These are phyloP conservation scores for Oryza glaberrima DNA, from an alignment of 176 grass and related monocot genomes.

Conservation along the genomic window DNA sequence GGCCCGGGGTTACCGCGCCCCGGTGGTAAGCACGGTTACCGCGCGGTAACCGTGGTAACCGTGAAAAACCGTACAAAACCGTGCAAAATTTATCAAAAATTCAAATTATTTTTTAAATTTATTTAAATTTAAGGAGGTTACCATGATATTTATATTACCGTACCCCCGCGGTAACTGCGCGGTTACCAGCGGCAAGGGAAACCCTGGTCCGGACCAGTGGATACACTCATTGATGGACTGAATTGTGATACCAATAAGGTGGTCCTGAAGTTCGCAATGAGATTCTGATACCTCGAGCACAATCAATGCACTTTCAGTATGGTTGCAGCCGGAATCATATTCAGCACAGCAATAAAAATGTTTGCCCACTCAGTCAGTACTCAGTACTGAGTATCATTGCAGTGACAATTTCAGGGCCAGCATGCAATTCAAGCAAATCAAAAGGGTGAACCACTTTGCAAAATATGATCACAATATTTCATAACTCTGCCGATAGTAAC, in stretches of 20 bases:
- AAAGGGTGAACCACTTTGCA: constrained; percentile 34
- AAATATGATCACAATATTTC: constrained; percentile 23
- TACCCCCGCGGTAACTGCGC: too few species aligned
- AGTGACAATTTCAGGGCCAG: background rate
- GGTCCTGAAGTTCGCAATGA: constrained; percentile 34
- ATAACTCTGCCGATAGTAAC: background rate
- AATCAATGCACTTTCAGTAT: constrained; percentile 52
- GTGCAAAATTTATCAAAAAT: too few species aligned
- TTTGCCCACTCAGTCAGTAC: background rate
- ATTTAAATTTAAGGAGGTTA: too few species aligned
- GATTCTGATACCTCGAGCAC: constrained; percentile 43
- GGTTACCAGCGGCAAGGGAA: too few species aligned
- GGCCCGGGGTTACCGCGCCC: too few species aligned
- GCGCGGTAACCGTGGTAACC: too few species aligned
- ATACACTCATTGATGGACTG: constrained; percentile 42
- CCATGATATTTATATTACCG: too few species aligned
- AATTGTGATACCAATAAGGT: constrained; percentile 16
- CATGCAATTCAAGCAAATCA: constrained; percentile 28
- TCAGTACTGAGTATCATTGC: background rate
- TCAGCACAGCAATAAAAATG: background rate
- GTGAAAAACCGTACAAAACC: too few species aligned
- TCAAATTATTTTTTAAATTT: too few species aligned
- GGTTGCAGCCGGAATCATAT: background rate
- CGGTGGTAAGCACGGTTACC: too few species aligned
- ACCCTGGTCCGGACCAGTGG: background rate